Percentiles rank a stretch among this genome's conserved stretches.
Conservation (phyloP, 225 moss, liverwort and hornwort species). For the Takakia lepidozioides region DNA sequence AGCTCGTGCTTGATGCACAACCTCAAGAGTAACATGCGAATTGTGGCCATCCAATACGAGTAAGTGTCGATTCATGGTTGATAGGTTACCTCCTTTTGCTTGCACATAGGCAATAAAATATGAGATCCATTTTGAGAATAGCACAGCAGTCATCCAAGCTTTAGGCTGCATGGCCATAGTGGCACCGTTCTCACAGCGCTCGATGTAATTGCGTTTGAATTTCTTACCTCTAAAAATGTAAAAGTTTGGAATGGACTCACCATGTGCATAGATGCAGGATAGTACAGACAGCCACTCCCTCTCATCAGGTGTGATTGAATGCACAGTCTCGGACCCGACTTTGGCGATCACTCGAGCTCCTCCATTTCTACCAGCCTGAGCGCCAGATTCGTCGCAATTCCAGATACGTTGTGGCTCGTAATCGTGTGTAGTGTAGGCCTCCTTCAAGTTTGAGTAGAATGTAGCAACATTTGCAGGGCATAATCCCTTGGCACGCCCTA, state of each 20-base stretch:
- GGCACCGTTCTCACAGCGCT: constrained; percentile 1
- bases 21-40: neutral
- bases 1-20: neutral
- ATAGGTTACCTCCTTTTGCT: neutral
- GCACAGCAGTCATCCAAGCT: constrained; percentile 7
- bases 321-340: neutral
- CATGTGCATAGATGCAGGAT: constrained; percentile 4
- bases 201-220: neutral
- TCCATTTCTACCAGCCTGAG: constrained; percentile 2
- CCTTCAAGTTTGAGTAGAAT: constrained; percentile 1
- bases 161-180: constrained; percentile 10
- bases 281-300: neutral
- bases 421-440: neutral
- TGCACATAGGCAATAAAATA: neutral
- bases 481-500: too few species aligned
- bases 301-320: neutral
- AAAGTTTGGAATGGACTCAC: constrained; percentile 5
- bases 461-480: constrained; percentile 1
- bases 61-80: constrained; percentile 1
- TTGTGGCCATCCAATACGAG: constrained; percentile 6
- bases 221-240: constrained; percentile 7
- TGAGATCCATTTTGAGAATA: constrained; percentile 3
- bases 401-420: constrained; percentile 1
- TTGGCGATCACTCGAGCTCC: neutral
- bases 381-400: constrained; percentile 3